phyloP scores from a whole-genome alignment of 1,139 yeast genomes.

The Groenewaldozyma sp. region DNA sequence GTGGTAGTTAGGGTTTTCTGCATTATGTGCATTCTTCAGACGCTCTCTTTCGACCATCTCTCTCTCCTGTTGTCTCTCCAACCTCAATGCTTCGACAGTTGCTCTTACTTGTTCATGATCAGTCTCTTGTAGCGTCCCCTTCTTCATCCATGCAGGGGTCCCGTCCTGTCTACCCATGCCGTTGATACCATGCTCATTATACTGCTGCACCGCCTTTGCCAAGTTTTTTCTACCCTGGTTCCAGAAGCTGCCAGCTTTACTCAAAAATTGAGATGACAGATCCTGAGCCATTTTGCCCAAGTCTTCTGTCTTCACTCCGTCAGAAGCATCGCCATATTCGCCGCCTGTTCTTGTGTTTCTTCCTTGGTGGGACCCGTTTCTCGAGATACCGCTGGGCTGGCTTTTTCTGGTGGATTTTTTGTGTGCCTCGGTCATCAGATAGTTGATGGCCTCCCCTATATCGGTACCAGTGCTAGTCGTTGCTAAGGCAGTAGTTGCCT shows the following conservation, averaged over 20 bases:
- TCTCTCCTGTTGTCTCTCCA: background rate
- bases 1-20: no score
- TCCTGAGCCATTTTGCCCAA: conserved; percentile 45
- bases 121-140: conserved; percentile 18
- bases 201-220: conserved; percentile 55
- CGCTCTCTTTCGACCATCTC: background rate
- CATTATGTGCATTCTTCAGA: background rate
- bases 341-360: background rate
- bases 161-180: conserved; percentile 19
- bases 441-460: conserved; percentile 58
- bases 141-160: conserved; percentile 75
- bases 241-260: conserved; percentile 54
- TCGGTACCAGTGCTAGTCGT: conserved; percentile 46
- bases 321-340: background rate
- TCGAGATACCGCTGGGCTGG: conserved; percentile 9
- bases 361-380: conserved; percentile 6
- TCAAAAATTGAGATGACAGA: conserved; percentile 51
- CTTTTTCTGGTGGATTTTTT: conserved; percentile 20
- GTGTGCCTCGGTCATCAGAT: conserved; percentile 54
- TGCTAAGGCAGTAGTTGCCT: conserved; percentile 52
- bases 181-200: conserved; percentile 37
- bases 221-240: conserved; percentile 54
- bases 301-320: conserved; percentile 20
- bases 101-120: conserved; percentile 1
- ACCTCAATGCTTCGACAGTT: background rate